Evolutionary conservation across 2,329 filamentous ascomycete species (phyloP).

Genomic region (Coccinonectria pachysandricola): DNA sequence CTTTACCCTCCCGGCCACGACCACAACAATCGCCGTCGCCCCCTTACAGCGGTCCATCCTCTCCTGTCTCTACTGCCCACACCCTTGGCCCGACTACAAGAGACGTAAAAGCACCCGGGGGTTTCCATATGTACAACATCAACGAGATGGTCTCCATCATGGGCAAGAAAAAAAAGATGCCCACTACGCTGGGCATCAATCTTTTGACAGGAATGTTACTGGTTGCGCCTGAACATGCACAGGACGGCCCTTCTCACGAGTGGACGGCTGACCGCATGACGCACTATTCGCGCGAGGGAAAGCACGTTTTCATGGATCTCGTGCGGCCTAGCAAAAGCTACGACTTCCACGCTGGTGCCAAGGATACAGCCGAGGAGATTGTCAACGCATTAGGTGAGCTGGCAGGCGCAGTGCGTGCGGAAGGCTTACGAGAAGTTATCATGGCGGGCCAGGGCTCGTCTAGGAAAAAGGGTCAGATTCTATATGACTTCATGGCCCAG

Average conservation of each 20-base stretch:
- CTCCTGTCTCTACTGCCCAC: conserved; percentile 8
- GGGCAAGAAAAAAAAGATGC: conserved; percentile 97
- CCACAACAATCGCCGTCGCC: conserved; percentile 12
- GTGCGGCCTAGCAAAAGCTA: conserved; percentile 87
- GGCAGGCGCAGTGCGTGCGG: conserved; percentile 74
- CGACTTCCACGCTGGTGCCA: conserved; percentile 93
- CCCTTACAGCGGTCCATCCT: conserved; percentile 13
- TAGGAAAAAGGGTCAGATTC: conserved; percentile 70
- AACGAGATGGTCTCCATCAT: conserved; percentile 96
- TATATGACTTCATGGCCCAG: conserved; percentile 96
- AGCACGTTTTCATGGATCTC: conserved; percentile 93
- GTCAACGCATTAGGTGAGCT: conserved; percentile 80
- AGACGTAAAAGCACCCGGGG: conserved; percentile 62
- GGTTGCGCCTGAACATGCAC: conserved; percentile 75
- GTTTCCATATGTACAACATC: conserved; percentile 92
- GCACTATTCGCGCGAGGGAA: conserved; percentile 96
- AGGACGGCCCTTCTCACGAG: conserved; percentile 77
- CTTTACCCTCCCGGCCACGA: conserved; percentile 28
- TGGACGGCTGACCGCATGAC: conserved; percentile 93
- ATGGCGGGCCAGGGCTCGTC: conserved; percentile 56
- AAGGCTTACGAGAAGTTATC: conserved; percentile 75
- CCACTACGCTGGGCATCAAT: conserved; percentile 92
- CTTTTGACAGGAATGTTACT: conserved; percentile 78
- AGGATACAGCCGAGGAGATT: conserved; percentile 93
- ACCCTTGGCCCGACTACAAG: conserved; percentile 34